Percentiles rank a stretch among this genome's conserved stretches.
These are phyloP conservation scores for Penicillium hesseltinei DNA, from an alignment of 2,329 filamentous ascomycete species.

Conservation along the genomic window DNA sequence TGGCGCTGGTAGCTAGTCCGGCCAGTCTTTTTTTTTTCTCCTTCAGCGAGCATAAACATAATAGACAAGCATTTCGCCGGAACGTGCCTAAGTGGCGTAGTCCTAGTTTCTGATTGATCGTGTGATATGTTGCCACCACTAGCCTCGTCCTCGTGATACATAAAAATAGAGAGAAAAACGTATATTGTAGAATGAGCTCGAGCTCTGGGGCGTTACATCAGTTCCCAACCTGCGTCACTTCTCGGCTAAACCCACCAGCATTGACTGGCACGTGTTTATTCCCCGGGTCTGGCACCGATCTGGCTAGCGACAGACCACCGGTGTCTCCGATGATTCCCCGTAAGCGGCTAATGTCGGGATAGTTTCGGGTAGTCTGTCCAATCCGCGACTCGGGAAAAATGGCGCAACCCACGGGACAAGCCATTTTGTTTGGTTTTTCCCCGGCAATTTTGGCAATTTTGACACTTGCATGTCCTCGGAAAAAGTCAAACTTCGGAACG, in stretches of 20 bases:
- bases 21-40: neutral
- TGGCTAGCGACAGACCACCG: neutral
- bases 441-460: neutral
- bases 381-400: constrained; percentile 21
- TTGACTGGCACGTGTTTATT: neutral
- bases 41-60: constrained; percentile 19
- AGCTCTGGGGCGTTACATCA: neutral
- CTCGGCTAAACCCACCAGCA: neutral
- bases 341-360: constrained; percentile 13
- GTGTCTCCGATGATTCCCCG: constrained; percentile 10
- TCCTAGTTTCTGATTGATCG: neutral
- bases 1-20: constrained; percentile 54
- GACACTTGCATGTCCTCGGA: neutral
- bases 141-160: neutral
- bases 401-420: constrained; percentile 3
- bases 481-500: neutral
- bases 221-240: neutral
- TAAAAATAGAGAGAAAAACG: neutral
- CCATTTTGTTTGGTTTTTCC: neutral
- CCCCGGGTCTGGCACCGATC: neutral
- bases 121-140: neutral
- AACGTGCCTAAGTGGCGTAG: neutral
- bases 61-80: constrained; percentile 5
- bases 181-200: neutral
- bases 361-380: constrained; percentile 17